Evolutionary conservation across 2,329 filamentous ascomycete genomes (phyloP).

Genomic region (Sordariomycetes sp.): DNA sequence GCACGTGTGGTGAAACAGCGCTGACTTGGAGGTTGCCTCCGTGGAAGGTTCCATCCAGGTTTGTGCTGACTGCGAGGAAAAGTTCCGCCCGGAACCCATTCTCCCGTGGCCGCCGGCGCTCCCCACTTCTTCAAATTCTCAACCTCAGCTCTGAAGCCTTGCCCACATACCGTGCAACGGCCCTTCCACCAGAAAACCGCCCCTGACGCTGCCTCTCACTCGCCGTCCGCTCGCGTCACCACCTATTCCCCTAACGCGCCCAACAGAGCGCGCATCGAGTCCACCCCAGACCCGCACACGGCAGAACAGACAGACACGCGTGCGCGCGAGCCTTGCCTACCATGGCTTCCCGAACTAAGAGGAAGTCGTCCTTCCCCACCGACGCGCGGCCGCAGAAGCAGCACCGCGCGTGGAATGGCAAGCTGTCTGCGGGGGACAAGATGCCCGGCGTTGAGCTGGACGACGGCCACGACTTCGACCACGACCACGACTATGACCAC

Average conservation of each 20-base stretch:
- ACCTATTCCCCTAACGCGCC: neutral
- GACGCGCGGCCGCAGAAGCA: slow-evolving; percentile 27
- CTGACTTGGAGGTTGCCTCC: neutral
- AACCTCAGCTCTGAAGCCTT: neutral
- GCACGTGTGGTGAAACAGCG: neutral
- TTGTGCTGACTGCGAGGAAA: no score
- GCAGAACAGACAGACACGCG: neutral
- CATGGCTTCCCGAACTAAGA: slow-evolving; percentile 36
- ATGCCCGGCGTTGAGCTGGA: slow-evolving; percentile 23
- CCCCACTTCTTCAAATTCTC: neutral
- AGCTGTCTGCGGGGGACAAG: slow-evolving; percentile 33
- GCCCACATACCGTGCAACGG: neutral
- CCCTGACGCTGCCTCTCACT: neutral
- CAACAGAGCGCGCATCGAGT: neutral
- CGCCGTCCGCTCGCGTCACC: neutral
- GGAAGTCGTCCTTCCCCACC: slow-evolving; percentile 33
- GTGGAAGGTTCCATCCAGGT: neutral
- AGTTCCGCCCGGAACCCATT: neutral
- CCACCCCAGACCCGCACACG: neutral
- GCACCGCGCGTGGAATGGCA: slow-evolving; percentile 30
- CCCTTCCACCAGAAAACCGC: neutral
- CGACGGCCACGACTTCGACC: slow-evolving; percentile 8
- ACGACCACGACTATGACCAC: slow-evolving; percentile 18
- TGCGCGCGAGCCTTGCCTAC: slow-evolving; percentile 5
- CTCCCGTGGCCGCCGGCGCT: neutral